Conservation (phyloP, 176 grass and related monocot genomes). For the Lolium rigidum region DNA sequence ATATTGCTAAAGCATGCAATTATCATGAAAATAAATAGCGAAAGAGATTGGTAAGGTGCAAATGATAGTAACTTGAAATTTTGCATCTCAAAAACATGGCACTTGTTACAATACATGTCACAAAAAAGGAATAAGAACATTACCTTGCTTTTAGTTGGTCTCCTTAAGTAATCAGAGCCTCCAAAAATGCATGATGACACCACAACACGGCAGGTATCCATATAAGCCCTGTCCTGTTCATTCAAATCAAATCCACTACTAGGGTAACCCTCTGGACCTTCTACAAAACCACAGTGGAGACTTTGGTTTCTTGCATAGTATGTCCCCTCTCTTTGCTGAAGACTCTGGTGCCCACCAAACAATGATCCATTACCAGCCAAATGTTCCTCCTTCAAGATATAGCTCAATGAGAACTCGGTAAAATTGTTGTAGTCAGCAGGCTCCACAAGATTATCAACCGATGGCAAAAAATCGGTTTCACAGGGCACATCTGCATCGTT, state of each 20-base stretch:
- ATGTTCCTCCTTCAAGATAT: constrained; percentile 57
- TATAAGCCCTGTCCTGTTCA: constrained; percentile 70
- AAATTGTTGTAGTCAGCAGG: constrained; percentile 65
- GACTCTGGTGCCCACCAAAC: constrained; percentile 77
- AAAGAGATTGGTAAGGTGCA: background rate
- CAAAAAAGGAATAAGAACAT: constrained; percentile 34
- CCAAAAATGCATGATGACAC: constrained; percentile 98
- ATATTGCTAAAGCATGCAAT: constrained; percentile 17
- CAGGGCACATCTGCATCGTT: constrained; percentile 75
- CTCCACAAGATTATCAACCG: constrained; percentile 67
- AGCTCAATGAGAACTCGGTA: constrained; percentile 70
- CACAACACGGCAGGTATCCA: constrained; percentile 68
- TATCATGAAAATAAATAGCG: constrained; percentile 21
- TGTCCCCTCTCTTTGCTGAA: constrained; percentile 76
- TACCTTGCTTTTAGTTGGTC: constrained; percentile 87
- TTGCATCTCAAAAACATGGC: constrained; percentile 32
- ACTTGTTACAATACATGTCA: constrained; percentile 28
- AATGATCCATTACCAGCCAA: constrained; percentile 38
- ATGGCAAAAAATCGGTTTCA: constrained; percentile 69
- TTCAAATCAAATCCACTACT: constrained; percentile 73
- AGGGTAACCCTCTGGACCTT: constrained; percentile 51
- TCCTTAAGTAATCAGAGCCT: constrained; percentile 89
- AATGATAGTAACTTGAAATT: constrained; percentile 17
- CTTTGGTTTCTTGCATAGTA: constrained; percentile 78
- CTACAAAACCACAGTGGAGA: constrained; percentile 87